Conservation (phyloP, 768 basidiomycete genomes). For the Psilocybe subaeruginosa region DNA sequence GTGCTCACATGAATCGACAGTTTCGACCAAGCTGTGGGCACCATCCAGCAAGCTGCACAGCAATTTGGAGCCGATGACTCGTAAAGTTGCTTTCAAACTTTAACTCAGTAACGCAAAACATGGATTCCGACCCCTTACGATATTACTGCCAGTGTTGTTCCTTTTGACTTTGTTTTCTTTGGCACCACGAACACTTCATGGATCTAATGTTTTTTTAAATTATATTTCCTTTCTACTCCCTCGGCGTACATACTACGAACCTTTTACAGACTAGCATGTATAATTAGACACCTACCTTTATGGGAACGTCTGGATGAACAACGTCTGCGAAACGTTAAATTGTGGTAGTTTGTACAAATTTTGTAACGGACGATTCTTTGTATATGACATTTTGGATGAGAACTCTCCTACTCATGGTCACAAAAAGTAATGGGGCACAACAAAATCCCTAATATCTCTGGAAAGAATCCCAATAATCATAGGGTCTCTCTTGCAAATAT, state of each 20-base stretch:
- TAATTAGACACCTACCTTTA: conserved; percentile 8
- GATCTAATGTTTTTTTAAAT: conserved; percentile 7
- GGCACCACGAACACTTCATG: conserved; percentile 12
- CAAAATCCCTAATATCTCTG: too few relatives aligned
- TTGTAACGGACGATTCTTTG: not conserved
- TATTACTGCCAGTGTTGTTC: not conserved
- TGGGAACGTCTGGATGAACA: conserved; percentile 4
- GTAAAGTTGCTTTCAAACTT: not conserved
- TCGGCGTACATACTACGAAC: conserved; percentile 1
- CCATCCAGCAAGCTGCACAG: conserved; percentile 34
- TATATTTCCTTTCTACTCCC: conserved; percentile 1
- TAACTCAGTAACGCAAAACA: not conserved
- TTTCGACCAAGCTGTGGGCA: conserved; percentile 31
- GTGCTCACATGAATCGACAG: conserved; percentile 22
- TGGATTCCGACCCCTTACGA: not conserved
- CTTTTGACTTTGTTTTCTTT: not conserved
- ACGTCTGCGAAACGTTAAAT: not conserved
- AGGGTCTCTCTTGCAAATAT: too few relatives aligned
- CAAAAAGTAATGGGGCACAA: too few relatives aligned
- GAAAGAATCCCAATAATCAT: too few relatives aligned
- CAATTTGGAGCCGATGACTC: conserved; percentile 31
- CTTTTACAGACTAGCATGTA: conserved; percentile 13
- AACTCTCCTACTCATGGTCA: too few relatives aligned
- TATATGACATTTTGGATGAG: too few relatives aligned
- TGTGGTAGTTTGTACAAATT: not conserved